Conservation (phyloP, 2,329 filamentous ascomycete genomes). For the Rhytidhysteron rufulum region DNA sequence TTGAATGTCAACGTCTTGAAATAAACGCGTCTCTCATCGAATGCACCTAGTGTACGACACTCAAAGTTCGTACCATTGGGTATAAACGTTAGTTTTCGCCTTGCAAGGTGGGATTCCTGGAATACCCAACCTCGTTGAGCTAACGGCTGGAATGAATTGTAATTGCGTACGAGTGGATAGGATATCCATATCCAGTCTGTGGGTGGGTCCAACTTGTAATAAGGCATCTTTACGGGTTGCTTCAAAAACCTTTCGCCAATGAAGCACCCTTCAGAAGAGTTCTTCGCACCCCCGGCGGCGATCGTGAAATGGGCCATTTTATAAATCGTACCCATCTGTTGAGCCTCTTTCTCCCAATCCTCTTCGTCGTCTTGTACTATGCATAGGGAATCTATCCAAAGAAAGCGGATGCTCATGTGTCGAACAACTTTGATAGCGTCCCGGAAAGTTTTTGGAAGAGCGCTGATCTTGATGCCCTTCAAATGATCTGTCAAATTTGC, state of each 20-base stretch:
- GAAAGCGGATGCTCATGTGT: neutral
- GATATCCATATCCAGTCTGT: no score
- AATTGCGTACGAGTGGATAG: no score
- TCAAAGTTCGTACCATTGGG: no score
- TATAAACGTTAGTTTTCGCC: no score
- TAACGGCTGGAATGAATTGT: no score
- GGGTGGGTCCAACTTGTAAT: no score
- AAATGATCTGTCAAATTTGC: neutral
- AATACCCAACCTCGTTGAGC: no score
- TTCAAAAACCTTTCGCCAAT: neutral
- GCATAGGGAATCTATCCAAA: constrained; percentile 4
- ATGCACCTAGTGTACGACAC: no score
- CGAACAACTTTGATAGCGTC: constrained; percentile 1
- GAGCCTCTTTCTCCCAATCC: constrained; percentile 2
- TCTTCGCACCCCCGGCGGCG: neutral
- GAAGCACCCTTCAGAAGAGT: neutral
- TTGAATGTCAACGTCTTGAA: no score
- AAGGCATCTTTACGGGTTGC: neutral
- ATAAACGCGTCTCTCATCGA: no score
- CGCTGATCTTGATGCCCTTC: neutral
- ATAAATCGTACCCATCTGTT: constrained; percentile 2
- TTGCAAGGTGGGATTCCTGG: no score
- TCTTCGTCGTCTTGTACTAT: constrained; percentile 2
- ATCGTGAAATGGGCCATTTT: constrained; percentile 2
- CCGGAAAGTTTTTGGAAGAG: neutral